A percentile compares a stretch with the other conserved stretches of the same genome.
These are phyloP conservation scores for Aspergillus fumigatiaffinis DNA, from an alignment of 2,329 filamentous ascomycete genomes.

Conservation along the genomic window DNA sequence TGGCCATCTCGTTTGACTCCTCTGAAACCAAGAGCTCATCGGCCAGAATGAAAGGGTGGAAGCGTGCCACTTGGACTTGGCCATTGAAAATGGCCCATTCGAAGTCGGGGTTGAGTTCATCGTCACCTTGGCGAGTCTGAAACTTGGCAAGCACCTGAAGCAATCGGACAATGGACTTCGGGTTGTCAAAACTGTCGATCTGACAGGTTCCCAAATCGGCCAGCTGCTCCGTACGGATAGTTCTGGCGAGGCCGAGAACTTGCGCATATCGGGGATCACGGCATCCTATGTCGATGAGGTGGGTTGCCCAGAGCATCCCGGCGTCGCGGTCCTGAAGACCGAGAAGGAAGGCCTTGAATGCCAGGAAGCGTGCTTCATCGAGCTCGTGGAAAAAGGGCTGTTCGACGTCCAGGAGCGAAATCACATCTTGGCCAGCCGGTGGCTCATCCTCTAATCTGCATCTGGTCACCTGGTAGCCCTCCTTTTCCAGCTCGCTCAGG, in stretches of 20 bases:
- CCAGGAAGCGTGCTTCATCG: neutral
- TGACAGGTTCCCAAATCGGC: conserved; percentile 25
- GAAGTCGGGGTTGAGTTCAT: conserved; percentile 11
- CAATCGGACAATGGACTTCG: conserved; percentile 3
- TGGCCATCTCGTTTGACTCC: neutral
- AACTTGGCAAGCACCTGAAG: conserved; percentile 13
- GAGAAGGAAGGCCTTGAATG: neutral
- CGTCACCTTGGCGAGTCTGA: conserved; percentile 1
- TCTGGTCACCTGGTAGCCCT: neutral
- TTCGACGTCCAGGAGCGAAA: neutral
- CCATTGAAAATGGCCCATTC: conserved; percentile 15
- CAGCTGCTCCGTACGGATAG: conserved; percentile 24
- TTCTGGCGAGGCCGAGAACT: conserved; percentile 25
- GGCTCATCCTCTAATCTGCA: neutral
- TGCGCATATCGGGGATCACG: conserved; percentile 26
- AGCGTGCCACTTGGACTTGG: conserved; percentile 9
- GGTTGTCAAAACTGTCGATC: conserved; percentile 7
- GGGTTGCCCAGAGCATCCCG: conserved; percentile 29
- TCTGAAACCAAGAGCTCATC: neutral
- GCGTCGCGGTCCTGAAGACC: neutral
- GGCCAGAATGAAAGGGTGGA: conserved; percentile 6
- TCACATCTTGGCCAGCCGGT: neutral
- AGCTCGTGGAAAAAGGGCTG: neutral
- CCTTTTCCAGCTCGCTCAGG: neutral
- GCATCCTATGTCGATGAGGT: conserved; percentile 17